Conservation (phyloP, 176 grass and related monocot species). For the Musa troglodytarum region DNA sequence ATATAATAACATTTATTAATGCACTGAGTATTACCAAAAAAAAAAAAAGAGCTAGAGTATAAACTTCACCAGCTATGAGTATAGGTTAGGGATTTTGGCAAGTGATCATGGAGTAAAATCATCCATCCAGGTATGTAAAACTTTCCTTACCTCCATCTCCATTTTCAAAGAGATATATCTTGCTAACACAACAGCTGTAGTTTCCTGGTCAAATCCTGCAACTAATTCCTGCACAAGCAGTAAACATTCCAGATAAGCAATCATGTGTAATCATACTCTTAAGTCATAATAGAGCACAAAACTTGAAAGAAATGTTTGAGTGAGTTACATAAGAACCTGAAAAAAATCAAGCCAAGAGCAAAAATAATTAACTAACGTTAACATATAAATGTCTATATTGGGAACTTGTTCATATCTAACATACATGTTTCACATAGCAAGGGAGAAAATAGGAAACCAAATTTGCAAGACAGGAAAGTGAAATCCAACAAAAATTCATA, state of each 20-base stretch:
- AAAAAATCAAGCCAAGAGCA: no score
- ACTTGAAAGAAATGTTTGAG: slow-evolving; percentile 8
- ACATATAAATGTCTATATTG: no score
- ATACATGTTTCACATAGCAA: no score
- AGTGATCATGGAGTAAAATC: background rate
- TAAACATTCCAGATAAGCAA: slow-evolving; percentile 9
- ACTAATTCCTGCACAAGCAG: slow-evolving; percentile 64
- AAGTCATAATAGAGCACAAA: background rate
- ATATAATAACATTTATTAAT: background rate
- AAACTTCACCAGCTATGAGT: background rate
- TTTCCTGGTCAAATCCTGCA: slow-evolving; percentile 96
- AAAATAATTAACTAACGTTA: no score
- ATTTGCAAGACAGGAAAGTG: no score
- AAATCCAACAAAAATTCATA: no score
- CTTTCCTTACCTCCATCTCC: slow-evolving; percentile 78
- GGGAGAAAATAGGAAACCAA: no score
- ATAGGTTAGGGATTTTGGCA: background rate
- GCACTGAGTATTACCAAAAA: background rate
- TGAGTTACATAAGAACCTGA: no score
- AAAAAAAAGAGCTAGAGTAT: background rate
- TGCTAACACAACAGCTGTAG: slow-evolving; percentile 85
- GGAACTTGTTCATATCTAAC: no score
- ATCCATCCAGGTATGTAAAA: background rate
- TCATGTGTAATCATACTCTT: background rate
- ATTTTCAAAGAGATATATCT: slow-evolving; percentile 99